Base-by-base conservation (phyloP, 768 basidiomycete genomes). In the Mycena vitilis region DNA sequence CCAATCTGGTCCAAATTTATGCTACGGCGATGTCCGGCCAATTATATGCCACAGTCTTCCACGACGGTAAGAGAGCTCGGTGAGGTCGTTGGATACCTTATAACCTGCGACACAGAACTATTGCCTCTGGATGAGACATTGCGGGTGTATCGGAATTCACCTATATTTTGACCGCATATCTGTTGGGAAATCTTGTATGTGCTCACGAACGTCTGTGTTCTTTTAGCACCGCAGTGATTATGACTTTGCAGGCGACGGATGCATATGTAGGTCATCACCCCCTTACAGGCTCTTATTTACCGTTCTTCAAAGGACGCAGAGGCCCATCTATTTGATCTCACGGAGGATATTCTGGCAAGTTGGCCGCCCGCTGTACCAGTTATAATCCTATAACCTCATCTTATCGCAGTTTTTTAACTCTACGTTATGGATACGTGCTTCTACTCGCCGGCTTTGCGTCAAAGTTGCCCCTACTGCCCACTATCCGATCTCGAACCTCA, bases 381-480 rank as follows among this genome's bases (percentile, higher is more conserved):
- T 30, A 30, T 30, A 30, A 30, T 30, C 30, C 30, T 30, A 30
- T 30, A 30, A 30, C 30, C 30, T 30, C 30, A 30, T 30, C 5
- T 18, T 20, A 18, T 16, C 20, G 20, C 8, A 48, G 47, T 13
- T 20, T 36, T 20, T 37, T 18, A 18, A 60, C 22, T 49, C 11
- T 18, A 49, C 36, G 18, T 25, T 60, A 9, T 60, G 59, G 59
- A 51, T 60, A 15, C 47, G 59, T 2, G 12, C 11, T 20, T 60
- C 59, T 7, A 49, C 47, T 13, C 36, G 48, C 6, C 45, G 59
- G 11, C 59, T 60, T 8, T 60, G 59, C 23, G 36, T 45, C 13
- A 1, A 45, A 45, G 1, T 45, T 40, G 40, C 15, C 15, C 44
- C 44, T 7, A 45, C 44, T 7, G 2, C 13, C 11, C 10, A 45